These are phyloP conservation scores for Chaetomium sp. DNA, from an alignment of 2,329 filamentous ascomycete species.

Conservation along the genomic window DNA sequence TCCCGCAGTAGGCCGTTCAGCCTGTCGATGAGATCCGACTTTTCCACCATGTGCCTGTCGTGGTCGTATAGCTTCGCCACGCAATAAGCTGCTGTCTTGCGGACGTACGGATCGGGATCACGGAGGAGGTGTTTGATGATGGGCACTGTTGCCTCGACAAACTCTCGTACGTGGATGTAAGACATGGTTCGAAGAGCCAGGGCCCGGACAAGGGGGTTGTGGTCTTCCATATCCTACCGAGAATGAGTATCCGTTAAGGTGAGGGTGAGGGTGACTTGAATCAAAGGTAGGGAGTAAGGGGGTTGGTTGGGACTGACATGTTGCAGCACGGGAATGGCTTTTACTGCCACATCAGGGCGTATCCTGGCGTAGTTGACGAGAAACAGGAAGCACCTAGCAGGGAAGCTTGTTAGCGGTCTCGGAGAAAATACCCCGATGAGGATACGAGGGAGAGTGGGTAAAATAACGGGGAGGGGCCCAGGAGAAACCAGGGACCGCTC, in stretches of 20 bases:
- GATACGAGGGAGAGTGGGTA: too few species aligned
- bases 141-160: slow-evolving; percentile 82
- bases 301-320: slow-evolving; percentile 50
- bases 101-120: slow-evolving; percentile 89
- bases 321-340: slow-evolving; percentile 81
- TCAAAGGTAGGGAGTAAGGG: not conserved
- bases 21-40: slow-evolving; percentile 83
- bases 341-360: slow-evolving; percentile 88
- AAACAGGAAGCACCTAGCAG: slow-evolving; percentile 85
- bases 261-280: too few species aligned
- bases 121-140: slow-evolving; percentile 76
- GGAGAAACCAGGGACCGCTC: slow-evolving; percentile 26
- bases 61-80: slow-evolving; percentile 98
- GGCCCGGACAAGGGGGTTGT: slow-evolving; percentile 85
- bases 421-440: not conserved
- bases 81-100: slow-evolving; percentile 93
- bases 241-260: slow-evolving; percentile 14
- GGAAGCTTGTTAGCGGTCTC: slow-evolving; percentile 25
- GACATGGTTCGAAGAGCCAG: slow-evolving; percentile 92
- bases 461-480: too few species aligned
- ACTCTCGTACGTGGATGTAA: slow-evolving; percentile 94
- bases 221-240: slow-evolving; percentile 80
- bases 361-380: slow-evolving; percentile 94
- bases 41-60: slow-evolving; percentile 82
- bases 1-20: slow-evolving; percentile 86